Evolutionary conservation across 2,329 filamentous ascomycete species (phyloP).

Genomic region (Aureobasidium musti): DNA sequence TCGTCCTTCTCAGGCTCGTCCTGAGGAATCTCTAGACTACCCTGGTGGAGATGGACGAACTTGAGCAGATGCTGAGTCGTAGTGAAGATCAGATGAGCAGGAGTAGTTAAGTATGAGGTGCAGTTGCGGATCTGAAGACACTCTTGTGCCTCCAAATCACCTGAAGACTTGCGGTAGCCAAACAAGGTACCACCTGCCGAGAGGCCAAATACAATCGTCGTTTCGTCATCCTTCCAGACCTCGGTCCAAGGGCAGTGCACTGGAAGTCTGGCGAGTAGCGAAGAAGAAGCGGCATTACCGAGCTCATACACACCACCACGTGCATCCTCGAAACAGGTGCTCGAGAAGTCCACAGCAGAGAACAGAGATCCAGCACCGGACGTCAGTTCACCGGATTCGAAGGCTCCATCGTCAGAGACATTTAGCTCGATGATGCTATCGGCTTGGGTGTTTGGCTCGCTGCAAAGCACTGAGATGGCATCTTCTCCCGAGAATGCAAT

Average conservation of each 20-base stretch:
- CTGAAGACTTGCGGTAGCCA: slow-evolving; percentile 46
- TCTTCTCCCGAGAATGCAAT: slow-evolving; percentile 50
- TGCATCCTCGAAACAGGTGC: slow-evolving; percentile 34
- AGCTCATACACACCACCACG: slow-evolving; percentile 30
- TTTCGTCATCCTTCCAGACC: slow-evolving; percentile 43
- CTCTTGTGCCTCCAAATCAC: slow-evolving; percentile 53
- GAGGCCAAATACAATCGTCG: slow-evolving; percentile 60
- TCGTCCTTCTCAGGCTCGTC: slow-evolving; percentile 94
- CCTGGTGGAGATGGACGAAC: slow-evolving; percentile 75
- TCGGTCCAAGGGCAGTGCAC: slow-evolving; percentile 37
- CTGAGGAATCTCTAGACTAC: slow-evolving; percentile 74
- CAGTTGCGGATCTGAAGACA: slow-evolving; percentile 78
- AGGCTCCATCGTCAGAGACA: slow-evolving; percentile 11
- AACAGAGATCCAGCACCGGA: slow-evolving; percentile 11
- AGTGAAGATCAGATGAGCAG: slow-evolving; percentile 83
- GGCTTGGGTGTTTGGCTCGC: slow-evolving; percentile 33
- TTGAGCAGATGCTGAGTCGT: slow-evolving; percentile 92
- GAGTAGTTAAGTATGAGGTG: slow-evolving; percentile 83
- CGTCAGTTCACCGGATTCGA: not conserved
- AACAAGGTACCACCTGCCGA: slow-evolving; percentile 76
- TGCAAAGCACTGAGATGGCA: slow-evolving; percentile 41
- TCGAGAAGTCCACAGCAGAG: slow-evolving; percentile 31
- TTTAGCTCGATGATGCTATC: slow-evolving; percentile 13
- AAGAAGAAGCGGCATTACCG: not conserved
- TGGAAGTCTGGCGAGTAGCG: slow-evolving; percentile 32